phyloP scores from a whole-genome alignment of 2,329 filamentous ascomycete genomes.

The Delphinella strobiligena region DNA sequence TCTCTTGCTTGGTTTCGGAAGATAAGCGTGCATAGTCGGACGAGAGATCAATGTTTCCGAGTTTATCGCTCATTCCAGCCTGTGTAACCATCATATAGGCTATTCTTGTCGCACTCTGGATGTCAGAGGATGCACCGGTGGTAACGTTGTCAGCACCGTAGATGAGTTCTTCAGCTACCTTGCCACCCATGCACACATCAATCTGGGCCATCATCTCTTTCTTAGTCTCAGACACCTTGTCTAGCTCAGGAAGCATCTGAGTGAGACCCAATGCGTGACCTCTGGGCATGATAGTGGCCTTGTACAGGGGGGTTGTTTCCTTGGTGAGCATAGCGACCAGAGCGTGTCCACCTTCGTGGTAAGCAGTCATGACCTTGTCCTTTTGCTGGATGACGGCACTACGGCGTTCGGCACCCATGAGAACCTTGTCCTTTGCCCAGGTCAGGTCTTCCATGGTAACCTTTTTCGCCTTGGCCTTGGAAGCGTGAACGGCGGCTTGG shows the following conservation, averaged over 20 bases:
- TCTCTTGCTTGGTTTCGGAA: slow-evolving; percentile 71
- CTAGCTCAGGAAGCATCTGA: slow-evolving; percentile 76
- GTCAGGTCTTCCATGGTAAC: slow-evolving; percentile 76
- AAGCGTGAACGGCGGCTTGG: slow-evolving; percentile 89
- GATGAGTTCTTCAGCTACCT: slow-evolving; percentile 81
- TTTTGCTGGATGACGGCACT: slow-evolving; percentile 84
- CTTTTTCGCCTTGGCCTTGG: slow-evolving; percentile 64
- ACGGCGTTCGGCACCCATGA: slow-evolving; percentile 89
- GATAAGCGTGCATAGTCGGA: slow-evolving; percentile 73
- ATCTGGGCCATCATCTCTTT: slow-evolving; percentile 71
- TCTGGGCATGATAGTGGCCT: slow-evolving; percentile 91
- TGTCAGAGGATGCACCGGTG: slow-evolving; percentile 73
- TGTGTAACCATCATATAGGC: slow-evolving; percentile 82
- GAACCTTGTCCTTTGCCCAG: slow-evolving; percentile 96
- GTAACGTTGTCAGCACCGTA: slow-evolving; percentile 88
- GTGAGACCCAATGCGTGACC: slow-evolving; percentile 80
- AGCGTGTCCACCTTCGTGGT: slow-evolving; percentile 91
- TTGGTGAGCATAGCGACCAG: slow-evolving; percentile 77
- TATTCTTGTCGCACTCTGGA: slow-evolving; percentile 66
- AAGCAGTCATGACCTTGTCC: slow-evolving; percentile 92
- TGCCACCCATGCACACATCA: slow-evolving; percentile 72
- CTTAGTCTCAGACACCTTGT: slow-evolving; percentile 82
- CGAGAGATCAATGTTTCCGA: slow-evolving; percentile 83
- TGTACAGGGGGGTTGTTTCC: slow-evolving; percentile 71
- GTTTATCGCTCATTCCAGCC: slow-evolving; percentile 75